Evolutionary conservation across 148 eudicot species (phyloP), one percentile per base, ranked within the genome.

Genomic region (Beta vulgaris): DNA sequence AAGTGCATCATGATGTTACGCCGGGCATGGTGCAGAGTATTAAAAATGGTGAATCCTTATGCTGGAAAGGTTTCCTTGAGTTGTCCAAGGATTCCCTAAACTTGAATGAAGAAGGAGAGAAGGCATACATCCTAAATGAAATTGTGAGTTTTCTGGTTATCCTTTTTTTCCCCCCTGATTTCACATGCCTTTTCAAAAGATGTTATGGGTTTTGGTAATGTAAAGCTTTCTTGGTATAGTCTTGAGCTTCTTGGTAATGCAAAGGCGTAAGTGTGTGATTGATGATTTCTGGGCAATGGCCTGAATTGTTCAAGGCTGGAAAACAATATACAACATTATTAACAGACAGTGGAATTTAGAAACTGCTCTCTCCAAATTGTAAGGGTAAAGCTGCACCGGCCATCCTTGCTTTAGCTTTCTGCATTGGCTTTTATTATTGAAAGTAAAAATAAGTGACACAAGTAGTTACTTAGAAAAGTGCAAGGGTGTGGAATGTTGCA

Each of bases 21-120:
- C 42, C 72, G 39, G 78, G 69, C 67, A 71, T 23, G 71, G 78
- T 25, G 26, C 78, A 59, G 23, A 71, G 53, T 39, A 72, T 65
- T 37, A 71, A 35, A n/a, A 69, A 18, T 66, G 64, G 72, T 53
- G 80, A 77, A 73, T 43, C 78, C 39, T 73, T 72, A 64, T 39
- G 69, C 51, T 85, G 90, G 90, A 55, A 66, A 44, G 82, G 80
- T 31, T 61, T 83, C 77, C 76, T 79, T 26, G 82, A 79, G 40
- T 40, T 51, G 53, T 64, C 70, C 75, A 77, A 74, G 42, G 58
- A 58, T 73, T 68, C 86, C 35, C 59, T 65, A 19, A 35, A 53
- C 62, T 71, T 48, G 63, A 85, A 75, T 15, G 76, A 71, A 2
- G 78, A 77, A 73, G 78, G 48, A 53, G 71, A 72, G 61, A 31